Evolutionary conservation across 1,284 basidiomycete species (phyloP).

Genomic region (Thelephora terrestris): DNA sequence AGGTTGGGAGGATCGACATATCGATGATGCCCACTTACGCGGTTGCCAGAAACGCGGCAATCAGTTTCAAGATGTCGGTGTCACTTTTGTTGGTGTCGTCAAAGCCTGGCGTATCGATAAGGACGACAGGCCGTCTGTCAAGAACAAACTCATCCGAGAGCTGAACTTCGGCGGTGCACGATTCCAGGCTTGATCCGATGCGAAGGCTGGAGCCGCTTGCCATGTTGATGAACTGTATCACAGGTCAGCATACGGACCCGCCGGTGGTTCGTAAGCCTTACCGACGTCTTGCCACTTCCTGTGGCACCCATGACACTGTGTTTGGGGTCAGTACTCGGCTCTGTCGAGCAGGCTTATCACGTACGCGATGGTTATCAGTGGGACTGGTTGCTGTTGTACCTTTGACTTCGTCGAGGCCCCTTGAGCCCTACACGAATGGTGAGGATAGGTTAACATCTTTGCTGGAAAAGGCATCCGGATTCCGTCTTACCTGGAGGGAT

Average conservation of each 20-base stretch:
- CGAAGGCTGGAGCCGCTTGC: slow-evolving; percentile 20
- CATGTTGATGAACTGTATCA: slow-evolving; percentile 25
- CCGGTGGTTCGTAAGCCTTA: not conserved
- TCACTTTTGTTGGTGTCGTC: slow-evolving; percentile 7
- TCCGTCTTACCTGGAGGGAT: too few relatives aligned
- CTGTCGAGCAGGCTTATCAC: too few relatives aligned
- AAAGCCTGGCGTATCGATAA: slow-evolving; percentile 10
- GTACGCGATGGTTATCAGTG: too few relatives aligned
- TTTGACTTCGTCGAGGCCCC: too few relatives aligned
- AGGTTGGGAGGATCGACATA: too few relatives aligned
- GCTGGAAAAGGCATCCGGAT: too few relatives aligned
- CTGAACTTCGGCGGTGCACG: slow-evolving; percentile 24
- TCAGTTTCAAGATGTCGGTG: slow-evolving; percentile 7
- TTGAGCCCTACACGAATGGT: too few relatives aligned
- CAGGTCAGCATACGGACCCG: not conserved
- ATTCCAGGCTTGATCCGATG: slow-evolving; percentile 23
- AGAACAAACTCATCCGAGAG: slow-evolving; percentile 21
- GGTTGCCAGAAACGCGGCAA: slow-evolving; percentile 5
- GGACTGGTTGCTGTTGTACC: too few relatives aligned
- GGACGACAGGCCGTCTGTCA: slow-evolving; percentile 13
- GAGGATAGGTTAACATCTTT: too few relatives aligned
- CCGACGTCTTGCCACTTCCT: not conserved
- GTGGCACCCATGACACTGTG: not conserved
- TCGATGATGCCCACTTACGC: too few relatives aligned
- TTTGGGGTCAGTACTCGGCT: too few relatives aligned